phyloP scores from a whole-genome alignment of 2,329 filamentous ascomycete species.

The Pseudocercospora crystallina region DNA sequence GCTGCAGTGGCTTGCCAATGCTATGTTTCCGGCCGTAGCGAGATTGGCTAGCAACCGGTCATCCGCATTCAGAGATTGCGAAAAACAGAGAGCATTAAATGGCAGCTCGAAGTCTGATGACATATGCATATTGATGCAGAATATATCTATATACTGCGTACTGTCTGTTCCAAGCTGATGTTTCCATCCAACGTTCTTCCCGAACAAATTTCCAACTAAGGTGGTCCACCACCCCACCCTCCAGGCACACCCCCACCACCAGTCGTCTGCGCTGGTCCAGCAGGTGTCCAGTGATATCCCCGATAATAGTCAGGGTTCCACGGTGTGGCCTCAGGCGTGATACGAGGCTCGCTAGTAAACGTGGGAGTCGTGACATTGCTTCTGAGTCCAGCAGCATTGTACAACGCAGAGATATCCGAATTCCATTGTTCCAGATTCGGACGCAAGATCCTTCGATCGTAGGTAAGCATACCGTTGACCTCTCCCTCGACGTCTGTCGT shows the following conservation, averaged over 20 bases:
- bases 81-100: too few relatives aligned
- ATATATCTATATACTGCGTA: too few relatives aligned
- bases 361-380: conserved; percentile 20
- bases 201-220: too few relatives aligned
- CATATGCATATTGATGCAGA: too few relatives aligned
- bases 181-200: too few relatives aligned
- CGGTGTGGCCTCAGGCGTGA: conserved; percentile 7
- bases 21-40: too few relatives aligned
- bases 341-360: background rate
- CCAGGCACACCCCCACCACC: conserved; percentile 17
- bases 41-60: too few relatives aligned
- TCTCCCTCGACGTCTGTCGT: conserved; percentile 70
- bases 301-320: conserved; percentile 17
- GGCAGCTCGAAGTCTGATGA: too few relatives aligned
- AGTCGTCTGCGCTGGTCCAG: conserved; percentile 17
- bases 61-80: too few relatives aligned
- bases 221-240: conserved; percentile 6
- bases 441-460: conserved; percentile 60
- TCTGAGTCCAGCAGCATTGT: conserved; percentile 49
- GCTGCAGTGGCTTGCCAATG: too few relatives aligned
- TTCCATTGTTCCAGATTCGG: conserved; percentile 55
- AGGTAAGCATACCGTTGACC: conserved; percentile 67
- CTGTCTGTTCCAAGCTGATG: too few relatives aligned
- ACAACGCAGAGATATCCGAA: conserved; percentile 59
- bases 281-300: conserved; percentile 17